These are phyloP conservation scores for Phytophthora macrochlamydospora DNA, from an alignment of 352 stramenopile species.

Conservation along the genomic window DNA sequence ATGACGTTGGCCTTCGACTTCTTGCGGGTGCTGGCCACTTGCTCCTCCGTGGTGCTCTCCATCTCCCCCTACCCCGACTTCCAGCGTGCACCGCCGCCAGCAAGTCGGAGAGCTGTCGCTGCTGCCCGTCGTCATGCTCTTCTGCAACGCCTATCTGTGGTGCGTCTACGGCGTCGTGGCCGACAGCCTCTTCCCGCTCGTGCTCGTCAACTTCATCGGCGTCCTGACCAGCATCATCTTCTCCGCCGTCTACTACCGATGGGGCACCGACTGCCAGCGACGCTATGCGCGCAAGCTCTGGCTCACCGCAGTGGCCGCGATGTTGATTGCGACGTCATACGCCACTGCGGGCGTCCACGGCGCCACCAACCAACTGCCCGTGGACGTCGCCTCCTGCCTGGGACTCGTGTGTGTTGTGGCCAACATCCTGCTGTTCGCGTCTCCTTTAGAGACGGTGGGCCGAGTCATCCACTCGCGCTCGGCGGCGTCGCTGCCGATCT, in stretches of 20 bases:
- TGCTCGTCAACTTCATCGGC: slow-evolving; percentile 35
- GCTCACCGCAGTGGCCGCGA: slow-evolving; percentile 4
- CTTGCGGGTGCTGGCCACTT: slow-evolving; percentile 31
- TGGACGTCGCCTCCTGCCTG: slow-evolving; percentile 17
- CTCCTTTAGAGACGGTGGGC: slow-evolving; percentile 34
- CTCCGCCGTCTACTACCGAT: slow-evolving; percentile 36
- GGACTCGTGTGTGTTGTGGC: slow-evolving; percentile 30
- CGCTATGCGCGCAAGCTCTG: slow-evolving; percentile 19
- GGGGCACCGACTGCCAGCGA: slow-evolving; percentile 14
- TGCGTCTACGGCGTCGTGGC: slow-evolving; percentile 36
- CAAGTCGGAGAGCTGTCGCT: slow-evolving; percentile 24
- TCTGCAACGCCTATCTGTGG: slow-evolving; percentile 40
- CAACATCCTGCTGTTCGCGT: slow-evolving; percentile 36
- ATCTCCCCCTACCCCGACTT: slow-evolving; percentile 36
- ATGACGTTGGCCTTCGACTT: slow-evolving; percentile 29
- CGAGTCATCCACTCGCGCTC: slow-evolving; percentile 31
- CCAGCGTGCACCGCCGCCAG: slow-evolving; percentile 22
- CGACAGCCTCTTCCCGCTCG: slow-evolving; percentile 37
- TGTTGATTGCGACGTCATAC: slow-evolving; percentile 24
- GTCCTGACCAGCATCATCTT: slow-evolving; percentile 32
- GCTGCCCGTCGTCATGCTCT: slow-evolving; percentile 37
- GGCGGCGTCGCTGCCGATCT: slow-evolving; percentile 33
- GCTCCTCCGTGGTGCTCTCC: slow-evolving; percentile 28
- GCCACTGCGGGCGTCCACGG: slow-evolving; percentile 19
- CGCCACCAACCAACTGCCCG: slow-evolving; percentile 22